A percentile compares a stretch with the other conserved stretches of the same genome.
These are phyloP conservation scores for Salvia hispanica DNA, from an alignment of 257 asterid species.

Conservation along the genomic window DNA sequence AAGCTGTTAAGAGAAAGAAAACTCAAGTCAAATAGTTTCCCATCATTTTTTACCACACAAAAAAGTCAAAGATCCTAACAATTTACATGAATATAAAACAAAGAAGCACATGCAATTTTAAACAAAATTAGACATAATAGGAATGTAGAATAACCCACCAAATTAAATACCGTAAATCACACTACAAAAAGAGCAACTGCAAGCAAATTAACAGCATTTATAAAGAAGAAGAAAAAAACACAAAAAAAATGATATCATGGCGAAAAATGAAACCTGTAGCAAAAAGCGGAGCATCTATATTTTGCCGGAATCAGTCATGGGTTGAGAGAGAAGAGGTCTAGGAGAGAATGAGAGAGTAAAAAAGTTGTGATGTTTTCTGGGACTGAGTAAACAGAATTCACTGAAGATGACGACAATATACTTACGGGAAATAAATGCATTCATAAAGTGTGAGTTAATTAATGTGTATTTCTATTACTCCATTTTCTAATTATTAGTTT, in stretches of 20 bases:
- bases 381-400: slow-evolving; percentile 26
- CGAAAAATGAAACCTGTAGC: slow-evolving; percentile 31
- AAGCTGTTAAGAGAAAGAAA: slow-evolving; percentile 39
- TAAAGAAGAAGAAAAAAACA: not conserved
- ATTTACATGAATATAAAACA: not conserved
- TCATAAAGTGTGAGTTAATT: not conserved
- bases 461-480: not conserved
- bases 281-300: slow-evolving; percentile 9
- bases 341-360: not conserved
- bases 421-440: slow-evolving; percentile 16
- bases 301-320: slow-evolving; percentile 15
- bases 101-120: not conserved
- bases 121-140: not conserved
- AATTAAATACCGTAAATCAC: not conserved
- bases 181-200: not conserved
- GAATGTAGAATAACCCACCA: slow-evolving; percentile 13
- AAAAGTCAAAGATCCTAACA: slow-evolving; percentile 23
- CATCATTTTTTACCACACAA: slow-evolving; percentile 14
- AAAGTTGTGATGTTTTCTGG: not conserved
- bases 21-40: slow-evolving; percentile 30
- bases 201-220: slow-evolving; percentile 7
- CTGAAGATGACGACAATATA: slow-evolving; percentile 29
- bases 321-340: slow-evolving; percentile 28
- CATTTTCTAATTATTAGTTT: no score
- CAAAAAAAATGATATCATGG: not conserved